These are phyloP conservation scores for Dryadomyces sulphureus DNA, from an alignment of 2,329 filamentous ascomycete species.

Conservation along the genomic window DNA sequence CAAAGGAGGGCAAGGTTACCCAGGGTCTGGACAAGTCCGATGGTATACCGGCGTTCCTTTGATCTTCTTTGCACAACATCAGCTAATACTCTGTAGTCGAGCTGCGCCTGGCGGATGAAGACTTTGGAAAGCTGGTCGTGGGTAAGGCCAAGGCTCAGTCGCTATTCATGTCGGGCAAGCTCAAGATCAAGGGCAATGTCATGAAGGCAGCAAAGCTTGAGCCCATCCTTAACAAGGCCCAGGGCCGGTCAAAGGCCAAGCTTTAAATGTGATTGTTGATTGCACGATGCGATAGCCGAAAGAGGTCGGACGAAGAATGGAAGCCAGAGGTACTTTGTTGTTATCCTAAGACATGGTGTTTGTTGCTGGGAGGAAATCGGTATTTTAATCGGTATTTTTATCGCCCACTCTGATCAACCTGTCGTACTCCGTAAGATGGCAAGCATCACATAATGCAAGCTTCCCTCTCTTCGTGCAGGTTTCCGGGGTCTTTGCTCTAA, in stretches of 20 bases:
- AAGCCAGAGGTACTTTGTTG: neutral
- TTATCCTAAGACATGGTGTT: neutral
- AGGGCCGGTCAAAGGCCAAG: slow-evolving; percentile 56
- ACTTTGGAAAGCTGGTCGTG: slow-evolving; percentile 69
- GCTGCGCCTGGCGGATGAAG: slow-evolving; percentile 67
- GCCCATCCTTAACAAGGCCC: slow-evolving; percentile 78
- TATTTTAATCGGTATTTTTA: neutral
- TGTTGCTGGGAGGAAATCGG: neutral
- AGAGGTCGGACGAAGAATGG: neutral
- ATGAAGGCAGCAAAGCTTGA: slow-evolving; percentile 99
- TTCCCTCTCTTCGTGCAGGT: neutral
- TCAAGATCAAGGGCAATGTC: slow-evolving; percentile 95
- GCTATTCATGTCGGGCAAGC: slow-evolving; percentile 94
- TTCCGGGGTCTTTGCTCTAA: neutral
- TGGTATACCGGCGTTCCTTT: slow-evolving; percentile 37
- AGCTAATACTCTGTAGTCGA: slow-evolving; percentile 50
- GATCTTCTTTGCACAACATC: neutral
- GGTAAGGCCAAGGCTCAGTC: slow-evolving; percentile 92
- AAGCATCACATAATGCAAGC: neutral
- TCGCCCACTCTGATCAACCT: neutral
- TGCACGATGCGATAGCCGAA: too few species aligned
- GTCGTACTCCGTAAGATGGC: neutral
- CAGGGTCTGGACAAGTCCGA: slow-evolving; percentile 70
- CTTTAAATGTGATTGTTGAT: slow-evolving; percentile 29
- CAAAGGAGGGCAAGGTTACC: slow-evolving; percentile 71